Base-by-base conservation (phyloP, 1,284 basidiomycete genomes). In the Cryptococcus maquisensis region DNA sequence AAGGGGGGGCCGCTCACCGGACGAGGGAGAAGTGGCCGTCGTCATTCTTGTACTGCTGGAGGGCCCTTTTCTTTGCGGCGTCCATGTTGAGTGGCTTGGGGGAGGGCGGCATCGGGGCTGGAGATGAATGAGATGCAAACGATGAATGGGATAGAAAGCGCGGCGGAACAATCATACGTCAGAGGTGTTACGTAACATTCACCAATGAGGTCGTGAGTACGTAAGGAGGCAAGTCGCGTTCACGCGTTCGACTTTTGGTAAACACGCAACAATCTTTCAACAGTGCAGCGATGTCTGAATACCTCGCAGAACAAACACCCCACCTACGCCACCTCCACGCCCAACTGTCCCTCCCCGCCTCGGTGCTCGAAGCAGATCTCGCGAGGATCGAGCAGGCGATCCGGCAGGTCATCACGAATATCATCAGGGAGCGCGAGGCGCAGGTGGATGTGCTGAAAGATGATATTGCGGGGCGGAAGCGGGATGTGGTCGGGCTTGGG, bases 21-120 rank as follows among this genome's bases (percentile, higher is more conserved):
- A 96, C 93, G 49, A 97, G 84, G 20, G 90, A 93, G 76, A 97
- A 97, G 78, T 97, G 93, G 7, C 93, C 90, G 60, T 92, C 86
- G 35, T 87, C 86, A 60, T 92, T 85, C 64, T 85, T 80, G 74
- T 96, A 97, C 73, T 94, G 85, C 67, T 88, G 87, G 49, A 95
- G 79, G 53, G 80, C 80, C 55, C 81, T 75, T 45, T 71, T 75
- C 63, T 83, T 82, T 66, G 71, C 73, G 47, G 74, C 69, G 21
- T 73, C 51, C n/a, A 63, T 53, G 18, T 56, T 58, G 9, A 43
- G 44, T 24, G 57, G 59, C 40, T 63, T 60, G 26, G 18, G 41
- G 21, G 26, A 44, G 18, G 57, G 20, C 23, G 20, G 35, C 37
- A 18, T 39, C 38, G 18, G 63, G 51, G 60, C 64, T 63, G 47